Evolutionary conservation across 257 asterid species (phyloP).

Genomic region (Petunia secreta): DNA sequence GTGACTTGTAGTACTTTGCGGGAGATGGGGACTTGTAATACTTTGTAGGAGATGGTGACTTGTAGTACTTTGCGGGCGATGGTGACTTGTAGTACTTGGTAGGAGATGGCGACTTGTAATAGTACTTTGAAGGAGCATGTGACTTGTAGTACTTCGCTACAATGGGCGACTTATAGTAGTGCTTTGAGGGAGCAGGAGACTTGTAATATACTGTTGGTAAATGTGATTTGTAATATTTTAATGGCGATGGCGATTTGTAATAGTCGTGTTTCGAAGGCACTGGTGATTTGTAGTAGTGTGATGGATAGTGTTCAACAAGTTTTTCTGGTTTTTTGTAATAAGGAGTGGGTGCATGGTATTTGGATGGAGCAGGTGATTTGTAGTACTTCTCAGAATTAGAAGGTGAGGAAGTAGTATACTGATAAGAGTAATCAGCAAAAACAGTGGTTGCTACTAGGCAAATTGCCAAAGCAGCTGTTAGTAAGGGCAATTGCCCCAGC

Average conservation of each 20-base stretch:
- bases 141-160: neutral
- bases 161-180: neutral
- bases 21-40: neutral
- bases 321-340: neutral
- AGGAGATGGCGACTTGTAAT: neutral
- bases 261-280: neutral
- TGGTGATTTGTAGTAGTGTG: conserved; percentile 8
- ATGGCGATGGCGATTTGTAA: neutral
- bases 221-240: neutral
- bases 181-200: neutral
- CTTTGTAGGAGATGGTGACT: neutral
- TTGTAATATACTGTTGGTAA: neutral
- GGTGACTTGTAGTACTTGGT: neutral
- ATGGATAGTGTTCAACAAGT: neutral
- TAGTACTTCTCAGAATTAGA: neutral
- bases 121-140: neutral
- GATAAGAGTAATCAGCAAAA: conserved; percentile 8
- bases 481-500: neutral
- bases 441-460: conserved; percentile 17
- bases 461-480: conserved; percentile 1
- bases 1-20: neutral
- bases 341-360: neutral
- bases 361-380: neutral
- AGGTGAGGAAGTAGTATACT: neutral
- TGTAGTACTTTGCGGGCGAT: neutral